Evolutionary conservation across 1,139 yeast genomes (phyloP), one percentile per base, ranked within the genome.

Genomic region (Casaregolazyma lundiana): DNA sequence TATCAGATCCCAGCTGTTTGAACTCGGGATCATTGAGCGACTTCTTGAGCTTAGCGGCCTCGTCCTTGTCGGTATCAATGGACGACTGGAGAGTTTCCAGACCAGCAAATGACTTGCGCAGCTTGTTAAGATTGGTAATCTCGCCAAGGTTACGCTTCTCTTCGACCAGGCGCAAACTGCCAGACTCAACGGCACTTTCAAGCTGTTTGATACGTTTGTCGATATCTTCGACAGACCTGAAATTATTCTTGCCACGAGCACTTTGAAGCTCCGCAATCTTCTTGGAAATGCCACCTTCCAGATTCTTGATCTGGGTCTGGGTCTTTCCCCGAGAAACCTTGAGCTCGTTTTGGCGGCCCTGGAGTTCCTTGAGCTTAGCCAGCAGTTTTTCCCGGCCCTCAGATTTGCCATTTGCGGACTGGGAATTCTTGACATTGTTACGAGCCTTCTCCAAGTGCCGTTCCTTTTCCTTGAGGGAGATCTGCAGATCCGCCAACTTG

Each of bases 81-180:
- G 82, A 76, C 57, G 78, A 78, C 73, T 89, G 97, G 59, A 78
- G 77, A 59, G 80, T 78, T 62, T 82, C 89, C 59, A 90, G 73
- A 40, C 78, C 75, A 43, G 80, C 80, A 65, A 88, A 85, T 67
- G 84, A 94, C 69, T 84, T 85, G 64, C 82, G 80, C 63, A 84
- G 72, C 70, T 87, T 88, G 69, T 94, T 83, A 66, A 92, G 77
- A 45, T 82, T 70, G 47, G 89, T 78, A 75, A 89, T 86, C 70
- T 92, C 97, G 70, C 85, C 85, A 58, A 94, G 80, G 57, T 75
- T 71, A 65, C 82, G 78, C 73, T 89, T 84, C 75, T 94, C 99
- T 54, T 92, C 96, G 46, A 90, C 97, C 63, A 94, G 79, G 62
- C 88, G 80, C 66, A 94, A 74, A 46, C 76, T 72, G 51, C 98